Evolutionary conservation across 352 stramenopile species (phyloP).

Genomic region (Pythium sukuiense): DNA sequence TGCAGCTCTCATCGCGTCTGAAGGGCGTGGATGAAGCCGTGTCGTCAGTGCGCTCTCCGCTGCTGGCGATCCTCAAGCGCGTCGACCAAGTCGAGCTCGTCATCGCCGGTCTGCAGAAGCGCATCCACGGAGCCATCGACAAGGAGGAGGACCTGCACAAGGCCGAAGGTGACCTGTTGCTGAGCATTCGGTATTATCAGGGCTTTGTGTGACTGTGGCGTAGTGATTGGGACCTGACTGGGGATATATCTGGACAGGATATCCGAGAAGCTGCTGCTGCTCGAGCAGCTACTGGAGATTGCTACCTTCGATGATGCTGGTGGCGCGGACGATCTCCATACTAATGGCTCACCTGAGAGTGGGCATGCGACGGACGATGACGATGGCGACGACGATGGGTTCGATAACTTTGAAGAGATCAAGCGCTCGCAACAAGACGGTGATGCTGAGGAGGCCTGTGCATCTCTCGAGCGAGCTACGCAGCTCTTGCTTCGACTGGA

Average conservation of each 20-base stretch:
- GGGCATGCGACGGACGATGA: slow-evolving; percentile 24
- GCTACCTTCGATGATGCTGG: slow-evolving; percentile 27
- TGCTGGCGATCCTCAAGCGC: slow-evolving; percentile 74
- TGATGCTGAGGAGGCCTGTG: slow-evolving; percentile 57
- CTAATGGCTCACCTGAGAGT: background rate
- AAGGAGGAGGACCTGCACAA: slow-evolving; percentile 46
- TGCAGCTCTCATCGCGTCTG: slow-evolving; percentile 86
- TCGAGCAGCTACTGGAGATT: slow-evolving; percentile 81
- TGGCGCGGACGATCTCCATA: background rate
- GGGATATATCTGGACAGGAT: slow-evolving; percentile 28
- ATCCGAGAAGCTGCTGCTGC: slow-evolving; percentile 70
- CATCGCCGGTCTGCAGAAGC: slow-evolving; percentile 56
- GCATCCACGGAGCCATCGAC: slow-evolving; percentile 52
- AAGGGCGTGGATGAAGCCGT: slow-evolving; percentile 87
- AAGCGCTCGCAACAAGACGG: slow-evolving; percentile 36
- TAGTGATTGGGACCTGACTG: background rate
- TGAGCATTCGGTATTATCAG: slow-evolving; percentile 50
- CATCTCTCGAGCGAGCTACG: slow-evolving; percentile 70
- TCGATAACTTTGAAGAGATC: slow-evolving; percentile 73
- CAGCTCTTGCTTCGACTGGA: slow-evolving; percentile 77
- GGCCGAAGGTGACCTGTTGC: slow-evolving; percentile 47
- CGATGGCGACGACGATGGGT: slow-evolving; percentile 55
- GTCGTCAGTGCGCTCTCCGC: slow-evolving; percentile 68
- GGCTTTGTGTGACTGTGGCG: background rate
- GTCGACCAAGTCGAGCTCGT: slow-evolving; percentile 69